Conservation (phyloP, 2,329 filamentous ascomycete genomes). For the Nemania diffusa region DNA sequence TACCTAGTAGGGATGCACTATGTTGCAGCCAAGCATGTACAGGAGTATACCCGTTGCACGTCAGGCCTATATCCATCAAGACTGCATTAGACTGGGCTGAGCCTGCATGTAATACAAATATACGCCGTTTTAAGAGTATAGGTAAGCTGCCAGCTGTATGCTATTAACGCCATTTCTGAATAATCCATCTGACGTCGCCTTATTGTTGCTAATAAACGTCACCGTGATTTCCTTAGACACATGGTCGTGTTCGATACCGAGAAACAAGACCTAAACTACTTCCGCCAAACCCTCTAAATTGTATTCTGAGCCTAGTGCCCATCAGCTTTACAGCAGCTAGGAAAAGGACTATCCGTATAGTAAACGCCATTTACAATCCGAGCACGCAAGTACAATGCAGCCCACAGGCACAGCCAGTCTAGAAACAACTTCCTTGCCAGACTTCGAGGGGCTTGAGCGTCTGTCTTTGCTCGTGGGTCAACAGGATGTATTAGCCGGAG, state of each 20-base stretch:
- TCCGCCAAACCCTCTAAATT: neutral
- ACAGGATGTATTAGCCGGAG: conserved; percentile 19
- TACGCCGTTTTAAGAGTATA: conserved; percentile 1
- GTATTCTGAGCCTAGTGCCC: neutral
- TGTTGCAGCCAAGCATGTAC: neutral
- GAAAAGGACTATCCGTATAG: neutral
- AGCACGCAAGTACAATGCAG: conserved; percentile 22
- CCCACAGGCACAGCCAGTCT: conserved; percentile 4
- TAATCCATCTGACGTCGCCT: neutral
- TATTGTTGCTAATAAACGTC: neutral
- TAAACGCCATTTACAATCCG: neutral
- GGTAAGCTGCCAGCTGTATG: conserved; percentile 9
- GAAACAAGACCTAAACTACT: neutral
- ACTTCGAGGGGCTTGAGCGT: conserved; percentile 31
- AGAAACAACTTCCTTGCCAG: conserved; percentile 17
- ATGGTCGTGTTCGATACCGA: neutral
- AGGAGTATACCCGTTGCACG: neutral
- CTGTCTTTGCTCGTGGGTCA: conserved; percentile 13
- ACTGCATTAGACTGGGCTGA: conserved; percentile 8
- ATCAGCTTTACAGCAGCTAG: neutral
- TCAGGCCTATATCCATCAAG: neutral
- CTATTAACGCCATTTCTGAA: conserved; percentile 2
- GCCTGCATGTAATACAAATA: conserved; percentile 24
- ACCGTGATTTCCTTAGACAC: neutral
- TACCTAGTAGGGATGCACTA: no score